Conservation (phyloP, 2,329 filamentous ascomycete species). For the Metarhizium sp. region DNA sequence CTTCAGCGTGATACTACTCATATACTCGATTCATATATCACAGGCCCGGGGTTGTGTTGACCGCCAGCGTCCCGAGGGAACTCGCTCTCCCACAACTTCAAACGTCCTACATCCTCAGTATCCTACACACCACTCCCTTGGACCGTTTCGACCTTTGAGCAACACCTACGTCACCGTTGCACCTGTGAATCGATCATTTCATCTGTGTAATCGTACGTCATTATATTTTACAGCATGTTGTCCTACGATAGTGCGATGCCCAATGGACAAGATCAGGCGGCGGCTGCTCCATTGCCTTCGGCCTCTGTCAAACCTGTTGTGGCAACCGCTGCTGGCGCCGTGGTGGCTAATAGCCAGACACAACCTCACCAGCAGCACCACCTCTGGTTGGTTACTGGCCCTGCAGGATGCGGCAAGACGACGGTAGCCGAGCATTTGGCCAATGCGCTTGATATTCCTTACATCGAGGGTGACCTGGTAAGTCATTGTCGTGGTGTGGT, state of each 20-base stretch:
- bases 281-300: neutral
- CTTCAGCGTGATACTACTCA: neutral
- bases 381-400: conserved; percentile 74
- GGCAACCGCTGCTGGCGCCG: conserved; percentile 19
- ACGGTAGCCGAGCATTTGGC: conserved; percentile 62
- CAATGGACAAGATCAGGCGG: conserved; percentile 2
- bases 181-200: neutral
- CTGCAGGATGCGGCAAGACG: conserved; percentile 71
- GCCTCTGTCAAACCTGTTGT: conserved; percentile 4
- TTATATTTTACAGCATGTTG: neutral
- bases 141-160: neutral
- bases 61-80: neutral
- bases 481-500: conserved; percentile 1
- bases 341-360: conserved; percentile 13
- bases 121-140: neutral
- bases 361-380: conserved; percentile 44
- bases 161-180: neutral
- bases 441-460: conserved; percentile 53
- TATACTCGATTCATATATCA: neutral
- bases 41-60: neutral
- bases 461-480: conserved; percentile 73
- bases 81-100: neutral
- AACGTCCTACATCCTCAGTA: neutral
- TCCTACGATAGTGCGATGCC: conserved; percentile 3
- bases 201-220: neutral